Evolutionary conservation across 306 rosid genomes (phyloP).

Genomic region (Fragaria ananassa): DNA sequence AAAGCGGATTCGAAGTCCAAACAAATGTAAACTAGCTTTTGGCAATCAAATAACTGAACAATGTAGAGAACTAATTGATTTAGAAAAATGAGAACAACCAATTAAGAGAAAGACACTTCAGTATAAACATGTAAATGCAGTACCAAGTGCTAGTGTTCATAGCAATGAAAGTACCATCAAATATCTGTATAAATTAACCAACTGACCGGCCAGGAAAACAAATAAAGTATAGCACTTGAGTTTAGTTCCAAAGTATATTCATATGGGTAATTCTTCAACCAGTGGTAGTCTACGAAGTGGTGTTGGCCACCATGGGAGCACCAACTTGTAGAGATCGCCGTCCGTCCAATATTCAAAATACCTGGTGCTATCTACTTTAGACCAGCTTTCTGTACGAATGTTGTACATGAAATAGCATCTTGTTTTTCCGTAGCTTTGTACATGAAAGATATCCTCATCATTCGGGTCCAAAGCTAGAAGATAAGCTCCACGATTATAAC

Average conservation of each 20-base stretch:
- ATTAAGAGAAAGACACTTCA: too few species aligned
- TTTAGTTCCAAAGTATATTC: too few species aligned
- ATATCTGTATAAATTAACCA: too few species aligned
- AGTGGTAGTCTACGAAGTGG: neutral
- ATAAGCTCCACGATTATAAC: neutral
- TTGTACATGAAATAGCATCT: neutral
- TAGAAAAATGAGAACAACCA: too few species aligned
- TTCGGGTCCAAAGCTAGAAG: neutral
- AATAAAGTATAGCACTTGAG: neutral
- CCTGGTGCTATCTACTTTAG: neutral
- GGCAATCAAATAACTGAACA: too few species aligned
- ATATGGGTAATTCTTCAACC: neutral
- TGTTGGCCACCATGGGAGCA: neutral
- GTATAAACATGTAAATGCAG: too few species aligned
- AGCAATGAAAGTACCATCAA: too few species aligned
- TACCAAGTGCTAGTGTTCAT: too few species aligned
- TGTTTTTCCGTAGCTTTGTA: too few species aligned
- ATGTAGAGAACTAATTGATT: too few species aligned
- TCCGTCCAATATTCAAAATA: neutral
- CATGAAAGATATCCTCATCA: neutral
- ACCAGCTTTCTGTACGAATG: neutral
- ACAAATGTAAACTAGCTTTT: too few species aligned
- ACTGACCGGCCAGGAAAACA: too few species aligned
- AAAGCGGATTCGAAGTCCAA: neutral
- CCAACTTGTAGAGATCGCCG: neutral